A percentile compares a stretch with the other conserved stretches of the same genome.
Conservation (phyloP, 495 filamentous ascomycete genomes). For the Oleoguttula mirabilis region DNA sequence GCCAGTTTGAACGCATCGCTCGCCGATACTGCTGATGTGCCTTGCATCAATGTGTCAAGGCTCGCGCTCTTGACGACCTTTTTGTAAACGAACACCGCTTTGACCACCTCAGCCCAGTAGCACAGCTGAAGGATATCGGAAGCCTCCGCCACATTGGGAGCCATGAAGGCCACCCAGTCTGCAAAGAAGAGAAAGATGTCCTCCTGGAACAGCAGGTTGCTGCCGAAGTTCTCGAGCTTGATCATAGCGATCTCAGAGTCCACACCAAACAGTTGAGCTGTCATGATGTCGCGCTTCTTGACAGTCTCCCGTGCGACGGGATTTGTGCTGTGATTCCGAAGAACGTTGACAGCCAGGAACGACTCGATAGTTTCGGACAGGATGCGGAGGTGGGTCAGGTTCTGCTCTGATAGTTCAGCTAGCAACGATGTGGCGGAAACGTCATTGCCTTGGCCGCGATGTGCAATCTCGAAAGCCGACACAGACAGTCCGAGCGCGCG, state of each 20-base stretch:
- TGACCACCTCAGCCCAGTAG: conserved; percentile 83
- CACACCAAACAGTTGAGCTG: conserved; percentile 25
- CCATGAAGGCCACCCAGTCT: conserved; percentile 48
- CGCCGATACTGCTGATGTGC: neutral
- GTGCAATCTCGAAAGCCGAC: conserved; percentile 78
- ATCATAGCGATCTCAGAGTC: conserved; percentile 20
- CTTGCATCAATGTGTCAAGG: neutral
- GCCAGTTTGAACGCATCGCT: conserved; percentile 10
- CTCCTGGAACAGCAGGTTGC: conserved; percentile 50
- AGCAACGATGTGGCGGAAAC: conserved; percentile 46
- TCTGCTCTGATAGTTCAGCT: conserved; percentile 71
- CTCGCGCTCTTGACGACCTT: neutral
- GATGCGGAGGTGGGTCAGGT: conserved; percentile 79
- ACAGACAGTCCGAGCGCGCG: conserved; percentile 69
- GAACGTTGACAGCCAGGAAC: conserved; percentile 39
- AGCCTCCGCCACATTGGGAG: conserved; percentile 62
- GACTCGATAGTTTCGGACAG: conserved; percentile 75
- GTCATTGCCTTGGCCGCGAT: conserved; percentile 54
- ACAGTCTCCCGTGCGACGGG: conserved; percentile 2
- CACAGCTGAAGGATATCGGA: conserved; percentile 78
- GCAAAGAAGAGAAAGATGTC: conserved; percentile 84
- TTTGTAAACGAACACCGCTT: conserved; percentile 45
- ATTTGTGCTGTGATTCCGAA: neutral
- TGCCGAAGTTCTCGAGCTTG: conserved; percentile 39
- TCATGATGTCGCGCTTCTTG: conserved; percentile 7